phyloP scores from a whole-genome alignment of 2,329 filamentous ascomycete species.

The Apiospora malaysiana region DNA sequence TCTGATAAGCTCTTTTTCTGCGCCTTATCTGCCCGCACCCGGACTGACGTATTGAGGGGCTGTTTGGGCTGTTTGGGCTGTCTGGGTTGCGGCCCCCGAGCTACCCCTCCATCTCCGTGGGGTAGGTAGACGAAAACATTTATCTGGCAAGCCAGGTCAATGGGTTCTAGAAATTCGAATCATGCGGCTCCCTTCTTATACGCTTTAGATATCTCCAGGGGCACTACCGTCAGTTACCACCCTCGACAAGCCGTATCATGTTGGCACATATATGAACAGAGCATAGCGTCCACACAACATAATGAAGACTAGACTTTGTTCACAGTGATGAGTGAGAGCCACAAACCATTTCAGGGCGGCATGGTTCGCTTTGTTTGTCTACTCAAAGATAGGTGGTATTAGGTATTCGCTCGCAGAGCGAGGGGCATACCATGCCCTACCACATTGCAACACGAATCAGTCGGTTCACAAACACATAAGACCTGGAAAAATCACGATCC shows the following conservation, averaged over 20 bases:
- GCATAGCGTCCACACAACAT: background rate
- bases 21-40: conserved; percentile 19
- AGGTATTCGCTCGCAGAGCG: no score
- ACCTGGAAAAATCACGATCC: background rate
- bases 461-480: background rate
- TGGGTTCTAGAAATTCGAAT: background rate
- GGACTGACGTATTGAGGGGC: conserved; percentile 22
- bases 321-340: background rate
- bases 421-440: no score
- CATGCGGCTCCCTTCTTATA: background rate
- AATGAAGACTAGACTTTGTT: background rate
- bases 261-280: background rate
- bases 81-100: background rate
- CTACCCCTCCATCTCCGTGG: conserved; percentile 8
- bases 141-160: no score
- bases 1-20: conserved; percentile 21
- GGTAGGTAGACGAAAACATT: no score
- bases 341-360: background rate
- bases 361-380: background rate
- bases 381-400: no score
- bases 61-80: background rate
- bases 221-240: background rate
- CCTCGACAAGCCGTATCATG: background rate
- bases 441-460: background rate
- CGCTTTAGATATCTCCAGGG: no score